Evolutionary conservation across 257 asterid species (phyloP).

Genomic region (Galeopsis tetrahit): DNA sequence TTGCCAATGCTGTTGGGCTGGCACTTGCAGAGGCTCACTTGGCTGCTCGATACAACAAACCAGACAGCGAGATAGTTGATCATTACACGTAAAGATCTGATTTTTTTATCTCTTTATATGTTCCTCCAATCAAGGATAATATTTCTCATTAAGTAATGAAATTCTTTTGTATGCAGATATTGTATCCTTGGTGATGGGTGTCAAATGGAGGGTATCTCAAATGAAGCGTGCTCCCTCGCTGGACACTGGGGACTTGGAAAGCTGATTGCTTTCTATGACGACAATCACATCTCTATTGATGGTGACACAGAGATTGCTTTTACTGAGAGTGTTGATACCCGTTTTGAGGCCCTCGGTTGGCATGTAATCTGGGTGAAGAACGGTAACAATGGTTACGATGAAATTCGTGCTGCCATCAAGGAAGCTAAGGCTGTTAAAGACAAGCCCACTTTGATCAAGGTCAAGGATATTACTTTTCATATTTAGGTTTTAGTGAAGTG

Average conservation of each 20-base stretch:
- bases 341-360: conserved; percentile 96
- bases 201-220: conserved; percentile 95
- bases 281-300: conserved; percentile 93
- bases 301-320: conserved; percentile 98
- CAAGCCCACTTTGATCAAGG: conserved; percentile 94
- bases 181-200: conserved; percentile 82
- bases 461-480: conserved; percentile 20
- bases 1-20: conserved; percentile 88
- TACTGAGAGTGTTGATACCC: conserved; percentile 78
- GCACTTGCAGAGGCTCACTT: conserved; percentile 89
- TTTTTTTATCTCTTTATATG: not conserved
- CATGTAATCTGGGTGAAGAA: conserved; percentile 97
- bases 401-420: conserved; percentile 90
- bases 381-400: conserved; percentile 93
- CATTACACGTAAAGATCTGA: conserved; percentile 70
- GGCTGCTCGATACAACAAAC: conserved; percentile 90
- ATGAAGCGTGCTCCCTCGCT: conserved; percentile 95
- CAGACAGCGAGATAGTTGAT: conserved; percentile 71
- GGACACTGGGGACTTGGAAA: conserved; percentile 99
- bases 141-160: conserved; percentile 24
- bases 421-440: conserved; percentile 94
- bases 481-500: not conserved
- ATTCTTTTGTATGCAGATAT: conserved; percentile 47
- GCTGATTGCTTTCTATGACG: conserved; percentile 90
- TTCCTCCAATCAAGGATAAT: conserved; percentile 13